phyloP scores from a whole-genome alignment of 2,329 filamentous ascomycete species.

The Ceratocystis cacaofunesta region DNA sequence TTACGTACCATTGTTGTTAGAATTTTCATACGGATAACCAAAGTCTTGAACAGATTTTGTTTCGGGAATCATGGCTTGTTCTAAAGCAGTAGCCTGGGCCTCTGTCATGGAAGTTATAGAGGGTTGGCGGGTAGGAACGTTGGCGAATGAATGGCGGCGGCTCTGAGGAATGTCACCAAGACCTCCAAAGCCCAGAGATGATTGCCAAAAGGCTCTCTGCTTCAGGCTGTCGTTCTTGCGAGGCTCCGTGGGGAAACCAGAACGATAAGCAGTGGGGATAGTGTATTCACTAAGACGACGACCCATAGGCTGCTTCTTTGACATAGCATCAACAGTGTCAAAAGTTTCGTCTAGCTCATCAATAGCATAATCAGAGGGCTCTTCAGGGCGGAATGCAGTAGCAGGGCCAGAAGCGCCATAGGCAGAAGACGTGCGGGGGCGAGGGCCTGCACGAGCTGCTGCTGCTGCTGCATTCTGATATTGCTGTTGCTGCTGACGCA shows the following conservation, averaged over 20 bases:
- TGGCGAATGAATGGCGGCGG: slow-evolving; percentile 66
- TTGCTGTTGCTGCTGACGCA: slow-evolving; percentile 40
- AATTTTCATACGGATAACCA: slow-evolving; percentile 9
- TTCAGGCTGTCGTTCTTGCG: slow-evolving; percentile 50
- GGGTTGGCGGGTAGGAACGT: slow-evolving; percentile 48
- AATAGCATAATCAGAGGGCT: slow-evolving; percentile 52
- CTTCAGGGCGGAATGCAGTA: slow-evolving; percentile 31
- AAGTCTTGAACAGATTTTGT: slow-evolving; percentile 11
- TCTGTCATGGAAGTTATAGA: slow-evolving; percentile 42
- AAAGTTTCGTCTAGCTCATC: slow-evolving; percentile 52
- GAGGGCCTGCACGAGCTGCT: slow-evolving; percentile 21
- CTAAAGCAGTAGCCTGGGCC: slow-evolving; percentile 4
- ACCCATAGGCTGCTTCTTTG: slow-evolving; percentile 31
- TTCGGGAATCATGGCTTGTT: slow-evolving; percentile 8
- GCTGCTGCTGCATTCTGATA: slow-evolving; percentile 31
- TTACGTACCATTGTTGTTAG: slow-evolving; percentile 10
- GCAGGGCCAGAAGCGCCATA: slow-evolving; percentile 42
- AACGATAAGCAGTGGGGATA: slow-evolving; percentile 29
- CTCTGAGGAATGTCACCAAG: slow-evolving; percentile 53
- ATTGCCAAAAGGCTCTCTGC: slow-evolving; percentile 53
- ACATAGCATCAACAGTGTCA: slow-evolving; percentile 34
- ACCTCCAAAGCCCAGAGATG: slow-evolving; percentile 49
- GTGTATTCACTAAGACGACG: slow-evolving; percentile 45
- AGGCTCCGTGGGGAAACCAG: slow-evolving; percentile 40
- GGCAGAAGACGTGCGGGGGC: slow-evolving; percentile 28